phyloP scores from a whole-genome alignment of 2,329 filamentous ascomycete genomes.

The Stachybotrys chartarum region DNA sequence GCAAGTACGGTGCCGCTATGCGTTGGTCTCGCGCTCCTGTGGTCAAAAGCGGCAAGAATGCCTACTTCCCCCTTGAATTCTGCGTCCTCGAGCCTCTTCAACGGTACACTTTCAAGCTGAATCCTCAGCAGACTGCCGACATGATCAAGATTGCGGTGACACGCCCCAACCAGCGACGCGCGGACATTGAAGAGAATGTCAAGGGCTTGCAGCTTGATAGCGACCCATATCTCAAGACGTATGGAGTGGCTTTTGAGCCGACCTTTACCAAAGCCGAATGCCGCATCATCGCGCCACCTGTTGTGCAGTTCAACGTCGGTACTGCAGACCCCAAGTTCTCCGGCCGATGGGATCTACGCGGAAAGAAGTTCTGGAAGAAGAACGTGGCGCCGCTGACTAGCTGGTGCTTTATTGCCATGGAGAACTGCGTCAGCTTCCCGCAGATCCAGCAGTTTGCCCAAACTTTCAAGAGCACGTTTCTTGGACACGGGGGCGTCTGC shows the following conservation, averaged over 20 bases:
- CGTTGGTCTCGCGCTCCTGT: conserved; percentile 44
- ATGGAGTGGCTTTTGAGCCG: conserved; percentile 62
- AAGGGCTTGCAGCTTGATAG: conserved; percentile 59
- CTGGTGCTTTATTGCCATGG: conserved; percentile 70
- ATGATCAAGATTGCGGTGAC: conserved; percentile 97
- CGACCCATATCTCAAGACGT: conserved; percentile 66
- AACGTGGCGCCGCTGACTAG: conserved; percentile 57
- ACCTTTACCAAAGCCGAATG: conserved; percentile 63
- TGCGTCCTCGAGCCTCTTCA: conserved; percentile 47
- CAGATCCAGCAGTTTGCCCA: conserved; percentile 22
- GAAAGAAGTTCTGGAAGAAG: conserved; percentile 62
- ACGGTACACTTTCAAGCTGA: conserved; percentile 56
- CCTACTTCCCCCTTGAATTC: conserved; percentile 55
- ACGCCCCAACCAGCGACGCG: conserved; percentile 59
- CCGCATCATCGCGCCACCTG: conserved; percentile 62
- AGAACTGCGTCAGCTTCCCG: conserved; percentile 40
- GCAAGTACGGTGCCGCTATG: conserved; percentile 47
- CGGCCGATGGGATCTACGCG: conserved; percentile 84
- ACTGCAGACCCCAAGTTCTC: conserved; percentile 52
- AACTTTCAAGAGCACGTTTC: conserved; percentile 38
- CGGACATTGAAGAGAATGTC: conserved; percentile 49
- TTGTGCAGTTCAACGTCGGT: conserved; percentile 58
- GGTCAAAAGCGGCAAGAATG: conserved; percentile 47
- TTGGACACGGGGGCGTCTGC: conserved; percentile 42
- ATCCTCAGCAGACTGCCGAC: conserved; percentile 56